These are phyloP conservation scores for Calonectria pseudoturangicola DNA, from an alignment of 2,329 filamentous ascomycete genomes.

Conservation along the genomic window DNA sequence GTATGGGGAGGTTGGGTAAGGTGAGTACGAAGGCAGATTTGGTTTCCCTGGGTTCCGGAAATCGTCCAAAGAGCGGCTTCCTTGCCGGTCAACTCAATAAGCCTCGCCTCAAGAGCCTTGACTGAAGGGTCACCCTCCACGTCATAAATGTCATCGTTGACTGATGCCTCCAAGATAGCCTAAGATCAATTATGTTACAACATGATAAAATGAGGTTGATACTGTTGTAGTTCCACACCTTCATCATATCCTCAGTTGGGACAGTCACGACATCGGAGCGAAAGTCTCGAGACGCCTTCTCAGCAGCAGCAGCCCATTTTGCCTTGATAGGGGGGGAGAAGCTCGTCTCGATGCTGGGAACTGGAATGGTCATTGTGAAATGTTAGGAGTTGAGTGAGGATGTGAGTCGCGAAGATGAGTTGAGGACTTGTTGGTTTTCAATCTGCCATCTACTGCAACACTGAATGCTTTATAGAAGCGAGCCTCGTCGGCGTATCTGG, in stretches of 20 bases:
- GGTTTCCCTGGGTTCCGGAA: constrained; percentile 55
- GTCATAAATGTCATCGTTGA: constrained; percentile 57
- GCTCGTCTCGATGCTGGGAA: not conserved
- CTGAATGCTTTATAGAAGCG: no score
- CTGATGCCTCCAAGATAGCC: constrained; percentile 53
- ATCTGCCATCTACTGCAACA: no score
- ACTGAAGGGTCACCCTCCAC: constrained; percentile 52
- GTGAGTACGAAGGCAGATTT: constrained; percentile 54
- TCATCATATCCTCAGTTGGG: constrained; percentile 53
- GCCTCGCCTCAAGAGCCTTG: constrained; percentile 48
- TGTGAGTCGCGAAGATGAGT: no score
- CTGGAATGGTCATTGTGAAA: not conserved
- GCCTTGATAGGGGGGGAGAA: constrained; percentile 14
- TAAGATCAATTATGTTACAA: not conserved
- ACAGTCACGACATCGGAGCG: constrained; percentile 56
- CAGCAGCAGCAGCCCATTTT: constrained; percentile 9
- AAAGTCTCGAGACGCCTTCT: constrained; percentile 52
- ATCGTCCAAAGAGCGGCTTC: constrained; percentile 54
- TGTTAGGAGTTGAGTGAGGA: not conserved
- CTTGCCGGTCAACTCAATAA: constrained; percentile 53
- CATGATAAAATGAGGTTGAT: not conserved
- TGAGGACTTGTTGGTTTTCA: no score
- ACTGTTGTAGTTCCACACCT: constrained; percentile 15
- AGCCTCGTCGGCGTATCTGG: no score
- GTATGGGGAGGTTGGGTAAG: constrained; percentile 55